Base-by-base conservation (phyloP, 2,329 filamentous ascomycete genomes). In the Scorias spongiosa region DNA sequence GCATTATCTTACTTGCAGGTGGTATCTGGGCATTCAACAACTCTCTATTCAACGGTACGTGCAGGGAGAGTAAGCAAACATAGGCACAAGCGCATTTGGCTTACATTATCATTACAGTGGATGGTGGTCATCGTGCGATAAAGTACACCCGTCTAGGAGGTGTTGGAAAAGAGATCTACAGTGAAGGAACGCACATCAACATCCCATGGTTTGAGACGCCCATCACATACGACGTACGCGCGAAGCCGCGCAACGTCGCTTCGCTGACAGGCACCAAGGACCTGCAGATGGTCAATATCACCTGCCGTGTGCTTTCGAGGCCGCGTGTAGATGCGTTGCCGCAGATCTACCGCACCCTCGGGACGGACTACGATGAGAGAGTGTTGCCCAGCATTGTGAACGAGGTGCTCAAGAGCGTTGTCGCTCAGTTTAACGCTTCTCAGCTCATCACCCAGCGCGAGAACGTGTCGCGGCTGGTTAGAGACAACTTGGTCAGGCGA, bases 251-350 rank as follows among this genome's bases (percentile, higher is more conserved):
- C 63, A 95, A 93, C 60, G 88, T 98, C 56, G 84, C 91, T 53
- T 96, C 91, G 53, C 77, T 98, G 53, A 98, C 91, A 47, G 91
- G 91, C 56, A 98, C 91, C 61, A 98, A 98, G 74, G 91, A 98
- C 68, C 71, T 98, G 67, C 91, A 98, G 72, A 98, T 98, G 91
- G 91, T 96, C 62, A 98, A 98, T 76, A 96, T 98, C 63, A 98
- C 89, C 61, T 98, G 91, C 68, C 89, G 91, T 84, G 91, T 98
- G 46, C 84, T 98, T 43, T 95, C 89, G 46, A 75, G 87, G 56
- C 91, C 91, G 45, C 79, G 87, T 46, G 71, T 98, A 58, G 79
- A 84, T 52, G 84, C 88, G 29, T 78, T 98, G 37, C 91, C 91
- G 14, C 86, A 94, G 68, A 98, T 98, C 60, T 98, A 96, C 75